Evolutionary conservation across 163 green algal species (phyloP).

Genomic region (Chlorella variabilis): DNA sequence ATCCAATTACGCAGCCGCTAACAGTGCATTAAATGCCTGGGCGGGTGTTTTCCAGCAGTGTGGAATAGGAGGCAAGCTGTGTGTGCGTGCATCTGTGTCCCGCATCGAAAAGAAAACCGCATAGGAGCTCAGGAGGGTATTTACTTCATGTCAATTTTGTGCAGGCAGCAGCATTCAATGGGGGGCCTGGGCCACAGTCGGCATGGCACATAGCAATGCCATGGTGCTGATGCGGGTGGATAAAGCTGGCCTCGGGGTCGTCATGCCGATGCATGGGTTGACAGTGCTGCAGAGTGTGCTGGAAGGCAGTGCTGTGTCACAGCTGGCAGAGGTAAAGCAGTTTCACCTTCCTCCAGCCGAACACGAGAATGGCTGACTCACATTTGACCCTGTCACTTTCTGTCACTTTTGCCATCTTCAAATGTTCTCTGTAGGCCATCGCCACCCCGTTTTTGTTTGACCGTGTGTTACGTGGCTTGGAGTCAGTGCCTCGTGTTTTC

Average conservation of each 20-base stretch:
- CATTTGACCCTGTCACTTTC: neutral
- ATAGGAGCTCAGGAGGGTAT: too few relatives aligned
- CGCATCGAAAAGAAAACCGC: too few relatives aligned
- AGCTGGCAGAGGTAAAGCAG: neutral
- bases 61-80: slow-evolving; percentile 6
- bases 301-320: neutral
- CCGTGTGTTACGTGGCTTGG: neutral
- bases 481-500: neutral
- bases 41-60: slow-evolving; percentile 4
- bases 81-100: neutral
- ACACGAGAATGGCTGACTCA: too few relatives aligned
- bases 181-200: slow-evolving; percentile 77
- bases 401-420: neutral
- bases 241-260: slow-evolving; percentile 23
- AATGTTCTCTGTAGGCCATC: neutral
- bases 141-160: neutral
- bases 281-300: neutral
- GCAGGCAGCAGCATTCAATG: slow-evolving; percentile 70
- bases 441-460: neutral
- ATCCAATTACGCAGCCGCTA: slow-evolving; percentile 65
- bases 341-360: too few relatives aligned
- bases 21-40: slow-evolving; percentile 41
- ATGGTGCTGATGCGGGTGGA: neutral
- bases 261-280: neutral
- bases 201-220: slow-evolving; percentile 66